These are phyloP conservation scores for Erodium texanum DNA, from an alignment of 441 rosid genomes.

Conservation along the genomic window DNA sequence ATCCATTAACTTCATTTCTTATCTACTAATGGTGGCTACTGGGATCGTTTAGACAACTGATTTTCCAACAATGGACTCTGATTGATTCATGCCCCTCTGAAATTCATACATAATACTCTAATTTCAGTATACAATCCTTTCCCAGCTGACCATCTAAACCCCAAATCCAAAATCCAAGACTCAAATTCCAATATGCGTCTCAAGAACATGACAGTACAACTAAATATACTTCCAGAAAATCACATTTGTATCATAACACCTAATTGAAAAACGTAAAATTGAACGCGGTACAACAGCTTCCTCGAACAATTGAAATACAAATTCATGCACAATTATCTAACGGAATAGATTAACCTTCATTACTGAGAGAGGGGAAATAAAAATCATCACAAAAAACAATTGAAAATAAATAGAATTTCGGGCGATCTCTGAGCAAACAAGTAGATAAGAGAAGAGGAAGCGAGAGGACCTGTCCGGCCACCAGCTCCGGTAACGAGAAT, in stretches of 20 bases:
- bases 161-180: background rate
- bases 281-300: background rate
- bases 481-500: conserved; percentile 4
- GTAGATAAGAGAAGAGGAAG: background rate
- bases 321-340: conserved; percentile 4
- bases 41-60: background rate
- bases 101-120: background rate
- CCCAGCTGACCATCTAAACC: background rate
- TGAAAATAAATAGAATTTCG: background rate
- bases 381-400: background rate
- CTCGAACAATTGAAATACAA: background rate
- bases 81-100: background rate
- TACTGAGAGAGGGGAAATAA: background rate
- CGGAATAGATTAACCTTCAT: background rate
- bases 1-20: background rate
- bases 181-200: background rate
- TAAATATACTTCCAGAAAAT: background rate
- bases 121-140: too few species aligned
- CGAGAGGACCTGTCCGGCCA: conserved; percentile 5
- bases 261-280: too few species aligned
- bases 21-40: too few species aligned
- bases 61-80: background rate
- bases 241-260: too few species aligned
- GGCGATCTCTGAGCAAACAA: background rate
- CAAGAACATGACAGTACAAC: background rate